These are phyloP conservation scores for Tricharina praecox DNA, from an alignment of 495 filamentous ascomycete genomes.

Conservation along the genomic window DNA sequence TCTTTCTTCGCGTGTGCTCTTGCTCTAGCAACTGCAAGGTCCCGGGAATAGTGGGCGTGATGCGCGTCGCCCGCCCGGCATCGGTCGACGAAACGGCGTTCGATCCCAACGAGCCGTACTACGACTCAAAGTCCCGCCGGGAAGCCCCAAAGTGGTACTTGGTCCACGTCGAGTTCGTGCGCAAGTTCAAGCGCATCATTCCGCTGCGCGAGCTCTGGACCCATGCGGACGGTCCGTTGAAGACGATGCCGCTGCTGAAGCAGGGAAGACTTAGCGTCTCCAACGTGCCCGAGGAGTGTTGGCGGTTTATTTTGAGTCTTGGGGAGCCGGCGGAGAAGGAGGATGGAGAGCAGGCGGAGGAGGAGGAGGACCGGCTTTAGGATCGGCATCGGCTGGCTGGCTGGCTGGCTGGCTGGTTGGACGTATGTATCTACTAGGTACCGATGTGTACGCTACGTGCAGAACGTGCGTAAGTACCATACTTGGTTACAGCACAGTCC, in stretches of 20 bases:
- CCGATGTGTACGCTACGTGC: too few relatives aligned
- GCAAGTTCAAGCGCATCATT: conserved; percentile 59
- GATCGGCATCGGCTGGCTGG: too few relatives aligned
- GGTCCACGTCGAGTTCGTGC: conserved; percentile 71
- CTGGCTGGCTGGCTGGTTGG: too few relatives aligned
- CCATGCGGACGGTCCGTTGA: conserved; percentile 46
- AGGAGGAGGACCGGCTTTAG: too few relatives aligned
- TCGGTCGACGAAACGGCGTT: conserved; percentile 69
- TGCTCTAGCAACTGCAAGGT: conserved; percentile 60
- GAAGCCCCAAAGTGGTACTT: conserved; percentile 76
- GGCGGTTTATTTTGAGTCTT: conserved; percentile 55
- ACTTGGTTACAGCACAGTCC: too few relatives aligned
- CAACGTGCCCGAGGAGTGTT: conserved; percentile 53
- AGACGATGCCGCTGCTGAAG: conserved; percentile 68
- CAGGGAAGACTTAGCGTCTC: conserved; percentile 69
- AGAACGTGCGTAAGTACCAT: too few relatives aligned
- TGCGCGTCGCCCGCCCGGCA: conserved; percentile 79
- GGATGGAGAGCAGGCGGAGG: too few relatives aligned
- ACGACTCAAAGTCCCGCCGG: conserved; percentile 55
- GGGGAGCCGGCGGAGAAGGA: conserved; percentile 27
- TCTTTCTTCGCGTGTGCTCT: too few relatives aligned
- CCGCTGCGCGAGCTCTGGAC: conserved; percentile 57
- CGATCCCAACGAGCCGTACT: conserved; percentile 61
- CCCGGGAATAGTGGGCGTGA: conserved; percentile 78
- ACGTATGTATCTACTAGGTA: too few relatives aligned